Evolutionary conservation across 2,329 filamentous ascomycete genomes (phyloP), one percentile per base, ranked within the genome.

Genomic region (Sporothrix euskadiensis): DNA sequence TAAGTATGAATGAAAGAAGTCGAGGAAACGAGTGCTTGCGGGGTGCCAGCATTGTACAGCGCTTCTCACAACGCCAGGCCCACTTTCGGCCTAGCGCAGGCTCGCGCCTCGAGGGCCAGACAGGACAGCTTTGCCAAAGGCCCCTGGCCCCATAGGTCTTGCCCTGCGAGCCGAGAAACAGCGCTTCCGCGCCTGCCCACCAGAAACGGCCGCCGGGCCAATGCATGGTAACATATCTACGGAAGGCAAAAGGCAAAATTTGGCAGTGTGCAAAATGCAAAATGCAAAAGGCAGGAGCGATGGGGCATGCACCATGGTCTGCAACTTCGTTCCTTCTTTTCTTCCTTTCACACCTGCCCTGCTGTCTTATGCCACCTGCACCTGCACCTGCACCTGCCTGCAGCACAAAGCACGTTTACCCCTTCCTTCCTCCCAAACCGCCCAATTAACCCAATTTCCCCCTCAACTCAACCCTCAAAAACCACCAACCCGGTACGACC

Each of bases 91-190:
- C 39, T 69, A 73, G 71, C 54, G 71, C 41, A 59, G 39, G 41
- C 63, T 54, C 65, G 66, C 66, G 66, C 66, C 66, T 69, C 30
- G n/a, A 49, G 63, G n/a, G 63, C 63, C 52, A 30, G 22, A 41
- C n/a, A 66, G 41, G 41, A 5, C 32, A 44, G 39, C n/a, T 8
- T 30, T 4, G 30, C 61, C n/a, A 65, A 41, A 22, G n/a, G 35
- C 4, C 61, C n/a, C 30, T 35, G n/a, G 35, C 4, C 61, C n/a
- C 30, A 19, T 12, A 65, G 61, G 22, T 19, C 65, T 6, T 8
- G 22, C 69, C 54, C 56, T 26, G 57, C 32, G n/a, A 44, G 35
- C 19, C 16, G 59, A 63, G 32, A 63, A 52, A 49, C 70, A 32
- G 14, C 63, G 63, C 63, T 49, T 68, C 63, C 41, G 63, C 47